Percentiles rank a stretch among this genome's conserved stretches.
These are phyloP conservation scores for Saturnispora gosingensis DNA, from an alignment of 805 yeast genomes.

Conservation along the genomic window DNA sequence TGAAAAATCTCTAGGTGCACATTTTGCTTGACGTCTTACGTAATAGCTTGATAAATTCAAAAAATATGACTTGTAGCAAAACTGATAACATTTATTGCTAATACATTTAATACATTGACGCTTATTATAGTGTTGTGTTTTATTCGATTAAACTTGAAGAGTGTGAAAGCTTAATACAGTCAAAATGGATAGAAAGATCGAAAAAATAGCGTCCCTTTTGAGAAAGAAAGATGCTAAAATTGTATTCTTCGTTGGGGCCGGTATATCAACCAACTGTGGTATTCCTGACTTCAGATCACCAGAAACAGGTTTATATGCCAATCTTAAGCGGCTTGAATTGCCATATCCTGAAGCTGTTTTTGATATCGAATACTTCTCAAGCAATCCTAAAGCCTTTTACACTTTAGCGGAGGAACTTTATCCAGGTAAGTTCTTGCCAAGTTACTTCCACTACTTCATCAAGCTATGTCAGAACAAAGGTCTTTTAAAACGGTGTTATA, in stretches of 20 bases:
- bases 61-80: not conserved
- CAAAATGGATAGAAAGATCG: conserved; percentile 19
- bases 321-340: conserved; percentile 58
- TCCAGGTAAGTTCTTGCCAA: conserved; percentile 83
- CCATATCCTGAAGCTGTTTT: conserved; percentile 96
- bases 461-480: conserved; percentile 56
- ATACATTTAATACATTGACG: not conserved
- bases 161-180: too few relatives aligned
- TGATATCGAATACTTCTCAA: conserved; percentile 71
- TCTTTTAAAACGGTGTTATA: conserved; percentile 60
- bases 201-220: conserved; percentile 18
- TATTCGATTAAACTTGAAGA: too few relatives aligned
- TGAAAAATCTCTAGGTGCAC: not conserved
- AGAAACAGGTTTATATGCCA: conserved; percentile 78
- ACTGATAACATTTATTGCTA: not conserved
- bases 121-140: not conserved
- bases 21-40: not conserved
- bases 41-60: not conserved
- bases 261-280: conserved; percentile 87
- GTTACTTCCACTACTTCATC: conserved; percentile 71
- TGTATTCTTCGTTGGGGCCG: conserved; percentile 81
- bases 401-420: conserved; percentile 74
- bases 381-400: conserved; percentile 77
- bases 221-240: conserved; percentile 30
- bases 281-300: conserved; percentile 95